These are phyloP conservation scores for Penicillium soppii DNA, from an alignment of 495 filamentous ascomycete genomes.

Conservation along the genomic window DNA sequence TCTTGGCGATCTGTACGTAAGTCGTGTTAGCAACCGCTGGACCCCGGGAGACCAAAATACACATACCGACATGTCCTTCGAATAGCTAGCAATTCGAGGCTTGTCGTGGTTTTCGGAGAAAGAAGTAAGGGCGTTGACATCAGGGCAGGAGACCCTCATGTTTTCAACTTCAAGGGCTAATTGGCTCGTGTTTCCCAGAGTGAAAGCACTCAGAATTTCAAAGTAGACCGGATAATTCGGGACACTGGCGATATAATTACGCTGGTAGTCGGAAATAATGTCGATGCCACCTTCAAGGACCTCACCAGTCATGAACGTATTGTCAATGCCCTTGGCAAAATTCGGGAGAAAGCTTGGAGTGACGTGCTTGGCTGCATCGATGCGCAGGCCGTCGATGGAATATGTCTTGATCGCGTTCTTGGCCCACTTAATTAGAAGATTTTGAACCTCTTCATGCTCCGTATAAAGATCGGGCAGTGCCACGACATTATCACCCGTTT, in stretches of 20 bases:
- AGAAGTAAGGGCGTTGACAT: slow-evolving; percentile 60
- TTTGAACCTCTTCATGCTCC: slow-evolving; percentile 55
- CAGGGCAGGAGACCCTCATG: slow-evolving; percentile 52
- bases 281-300: slow-evolving; percentile 55
- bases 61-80: slow-evolving; percentile 40
- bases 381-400: slow-evolving; percentile 72
- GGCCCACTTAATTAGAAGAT: slow-evolving; percentile 62
- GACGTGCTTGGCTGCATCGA: slow-evolving; percentile 75
- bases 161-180: slow-evolving; percentile 51
- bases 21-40: background rate
- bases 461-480: slow-evolving; percentile 69
- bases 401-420: slow-evolving; percentile 61
- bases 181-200: slow-evolving; percentile 49
- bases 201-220: slow-evolving; percentile 58
- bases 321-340: slow-evolving; percentile 56
- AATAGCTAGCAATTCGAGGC: slow-evolving; percentile 55
- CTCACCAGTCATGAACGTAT: slow-evolving; percentile 65
- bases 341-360: slow-evolving; percentile 61
- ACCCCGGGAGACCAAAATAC: background rate
- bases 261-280: slow-evolving; percentile 57
- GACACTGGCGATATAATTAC: slow-evolving; percentile 44
- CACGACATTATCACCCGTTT: slow-evolving; percentile 59
- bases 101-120: slow-evolving; percentile 83
- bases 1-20: slow-evolving; percentile 41
- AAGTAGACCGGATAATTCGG: slow-evolving; percentile 73